Percentiles rank a stretch among this genome's conserved stretches.
Conservation (phyloP, 2,329 filamentous ascomycete genomes). For the Aureobasidium vineae region DNA sequence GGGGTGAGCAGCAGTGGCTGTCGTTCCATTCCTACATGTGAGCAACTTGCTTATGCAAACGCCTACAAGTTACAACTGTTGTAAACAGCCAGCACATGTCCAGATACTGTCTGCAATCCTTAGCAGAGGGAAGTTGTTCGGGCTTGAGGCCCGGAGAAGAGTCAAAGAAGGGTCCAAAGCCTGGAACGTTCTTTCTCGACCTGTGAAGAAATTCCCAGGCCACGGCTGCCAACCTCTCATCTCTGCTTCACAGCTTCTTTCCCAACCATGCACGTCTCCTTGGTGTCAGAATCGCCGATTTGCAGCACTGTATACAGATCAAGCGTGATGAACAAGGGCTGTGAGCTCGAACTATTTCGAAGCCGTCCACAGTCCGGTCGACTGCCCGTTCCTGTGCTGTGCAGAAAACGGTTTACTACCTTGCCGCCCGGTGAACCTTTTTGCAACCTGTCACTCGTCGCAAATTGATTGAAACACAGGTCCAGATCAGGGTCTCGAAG, state of each 20-base stretch:
- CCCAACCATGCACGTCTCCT: neutral
- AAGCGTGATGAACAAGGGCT: neutral
- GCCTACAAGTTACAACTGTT: no score
- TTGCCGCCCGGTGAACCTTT: neutral
- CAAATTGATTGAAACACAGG: neutral
- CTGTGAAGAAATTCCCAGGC: neutral
- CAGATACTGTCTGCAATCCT: neutral
- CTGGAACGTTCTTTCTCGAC: constrained; percentile 3
- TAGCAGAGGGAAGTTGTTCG: neutral
- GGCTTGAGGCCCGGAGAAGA: no score
- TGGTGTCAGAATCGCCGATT: neutral
- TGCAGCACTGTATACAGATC: neutral
- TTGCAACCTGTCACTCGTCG: constrained; percentile 4
- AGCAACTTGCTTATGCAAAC: no score
- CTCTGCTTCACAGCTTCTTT: neutral
- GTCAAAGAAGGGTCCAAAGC: neutral
- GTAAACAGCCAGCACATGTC: neutral
- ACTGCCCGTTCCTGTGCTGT: neutral
- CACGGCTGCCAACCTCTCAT: neutral
- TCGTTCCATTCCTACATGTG: neutral
- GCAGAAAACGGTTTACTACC: constrained; percentile 1
- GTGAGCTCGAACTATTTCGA: neutral
- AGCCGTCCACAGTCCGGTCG: neutral
- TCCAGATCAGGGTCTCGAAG: neutral
- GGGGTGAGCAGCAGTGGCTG: neutral